Evolutionary conservation across 306 rosid genomes (phyloP).

Genomic region (Casuarina equisetifolia): DNA sequence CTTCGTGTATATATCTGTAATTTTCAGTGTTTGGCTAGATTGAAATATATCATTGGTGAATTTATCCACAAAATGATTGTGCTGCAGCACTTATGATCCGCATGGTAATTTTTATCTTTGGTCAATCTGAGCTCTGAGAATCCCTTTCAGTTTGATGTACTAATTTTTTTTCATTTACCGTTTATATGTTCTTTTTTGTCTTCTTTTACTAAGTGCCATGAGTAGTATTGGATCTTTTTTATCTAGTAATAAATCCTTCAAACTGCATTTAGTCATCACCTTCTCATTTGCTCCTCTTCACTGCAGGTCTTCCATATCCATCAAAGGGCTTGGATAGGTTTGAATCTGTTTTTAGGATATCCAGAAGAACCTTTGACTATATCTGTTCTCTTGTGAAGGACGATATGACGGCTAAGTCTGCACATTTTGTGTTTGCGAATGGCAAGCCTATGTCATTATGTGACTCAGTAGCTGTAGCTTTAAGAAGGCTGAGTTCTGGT

Average conservation of each 20-base stretch:
- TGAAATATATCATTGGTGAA: neutral
- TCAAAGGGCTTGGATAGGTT: conserved; percentile 48
- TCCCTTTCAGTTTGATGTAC: neutral
- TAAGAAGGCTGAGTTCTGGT: conserved; percentile 86
- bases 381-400: conserved; percentile 85
- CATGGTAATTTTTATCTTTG: neutral
- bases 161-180: neutral
- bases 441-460: conserved; percentile 56
- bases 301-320: conserved; percentile 58
- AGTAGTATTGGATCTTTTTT: neutral
- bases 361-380: conserved; percentile 70
- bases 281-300: conserved; percentile 10
- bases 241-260: conserved; percentile 1
- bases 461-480: conserved; percentile 83
- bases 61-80: neutral
- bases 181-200: neutral
- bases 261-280: conserved; percentile 14
- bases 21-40: neutral
- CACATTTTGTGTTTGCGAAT: conserved; percentile 51
- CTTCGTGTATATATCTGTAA: neutral
- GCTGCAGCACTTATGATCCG: neutral
- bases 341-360: conserved; percentile 55
- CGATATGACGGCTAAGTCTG: conserved; percentile 64
- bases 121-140: neutral
- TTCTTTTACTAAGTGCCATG: neutral